Conservation (phyloP, 176 grass and related monocot genomes). For the Carex pumila region DNA sequence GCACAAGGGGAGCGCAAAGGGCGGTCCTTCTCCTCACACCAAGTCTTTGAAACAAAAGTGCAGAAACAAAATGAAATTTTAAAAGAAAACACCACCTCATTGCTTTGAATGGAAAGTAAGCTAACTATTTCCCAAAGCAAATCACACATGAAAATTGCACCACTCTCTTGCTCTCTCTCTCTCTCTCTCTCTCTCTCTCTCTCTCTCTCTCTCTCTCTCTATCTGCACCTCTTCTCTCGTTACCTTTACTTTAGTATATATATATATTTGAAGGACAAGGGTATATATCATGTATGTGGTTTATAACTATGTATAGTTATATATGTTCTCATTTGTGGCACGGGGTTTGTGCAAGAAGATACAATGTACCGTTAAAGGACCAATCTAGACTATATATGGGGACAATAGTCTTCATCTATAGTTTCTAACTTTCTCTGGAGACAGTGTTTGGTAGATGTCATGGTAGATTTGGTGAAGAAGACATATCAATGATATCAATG, state of each 20-base stretch:
- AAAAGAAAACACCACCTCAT: slow-evolving; percentile 23
- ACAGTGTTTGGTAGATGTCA: slow-evolving; percentile 2
- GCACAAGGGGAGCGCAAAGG: slow-evolving; percentile 11
- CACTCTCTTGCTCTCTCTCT: not conserved
- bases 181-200: not conserved
- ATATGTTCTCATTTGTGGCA: not conserved
- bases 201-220: not conserved
- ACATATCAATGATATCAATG: not conserved
- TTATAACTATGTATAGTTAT: not conserved
- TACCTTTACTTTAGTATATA: not conserved
- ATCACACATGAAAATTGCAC: slow-evolving; percentile 13
- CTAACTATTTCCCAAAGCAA: slow-evolving; percentile 25
- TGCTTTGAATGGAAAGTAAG: slow-evolving; percentile 60
- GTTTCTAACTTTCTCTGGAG: not conserved
- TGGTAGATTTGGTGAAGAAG: slow-evolving; percentile 19
- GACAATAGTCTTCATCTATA: not conserved
- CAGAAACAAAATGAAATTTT: slow-evolving; percentile 8
- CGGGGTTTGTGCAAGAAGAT: not conserved
- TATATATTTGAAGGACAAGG: not conserved
- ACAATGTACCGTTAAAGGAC: not conserved
- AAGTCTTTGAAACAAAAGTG: slow-evolving; percentile 10
- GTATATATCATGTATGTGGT: not conserved
- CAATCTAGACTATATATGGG: not conserved
- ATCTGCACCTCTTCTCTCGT: not conserved
- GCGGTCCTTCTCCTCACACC: slow-evolving; percentile 27